Conservation (phyloP, 805 yeast genomes). For the Lipomyces yamanashiensis region DNA sequence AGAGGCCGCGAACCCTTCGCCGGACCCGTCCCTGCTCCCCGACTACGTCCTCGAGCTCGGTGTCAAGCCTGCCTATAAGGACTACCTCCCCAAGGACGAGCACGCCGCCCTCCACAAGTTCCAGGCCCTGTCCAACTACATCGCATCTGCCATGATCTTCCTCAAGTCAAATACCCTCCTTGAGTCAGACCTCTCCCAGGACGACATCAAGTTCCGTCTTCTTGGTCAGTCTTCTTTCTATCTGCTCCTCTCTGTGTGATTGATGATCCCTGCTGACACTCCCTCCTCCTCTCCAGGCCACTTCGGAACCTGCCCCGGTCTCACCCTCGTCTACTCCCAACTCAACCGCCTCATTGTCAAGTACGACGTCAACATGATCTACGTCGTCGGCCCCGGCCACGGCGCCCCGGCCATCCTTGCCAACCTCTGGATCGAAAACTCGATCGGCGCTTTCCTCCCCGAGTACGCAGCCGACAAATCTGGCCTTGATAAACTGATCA, state of each 20-base stretch:
- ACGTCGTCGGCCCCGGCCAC: constrained; percentile 38
- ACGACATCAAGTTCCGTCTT: constrained; percentile 37
- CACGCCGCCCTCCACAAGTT: constrained; percentile 30
- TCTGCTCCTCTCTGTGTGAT: constrained; percentile 23
- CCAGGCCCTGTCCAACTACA: constrained; percentile 33
- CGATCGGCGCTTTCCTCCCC: constrained; percentile 31
- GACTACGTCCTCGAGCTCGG: constrained; percentile 30
- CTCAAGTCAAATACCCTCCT: constrained; percentile 28
- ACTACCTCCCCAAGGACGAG: constrained; percentile 29
- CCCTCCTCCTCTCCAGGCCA: constrained; percentile 22
- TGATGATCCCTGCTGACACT: neutral
- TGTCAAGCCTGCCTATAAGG: constrained; percentile 24
- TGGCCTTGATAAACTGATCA: constrained; percentile 31
- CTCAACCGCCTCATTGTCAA: constrained; percentile 33
- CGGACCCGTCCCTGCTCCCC: constrained; percentile 34
- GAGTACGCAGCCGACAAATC: constrained; percentile 27
- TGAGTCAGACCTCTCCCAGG: constrained; percentile 24
- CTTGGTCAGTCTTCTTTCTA: constrained; percentile 25
- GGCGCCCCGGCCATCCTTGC: constrained; percentile 39
- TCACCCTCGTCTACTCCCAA: constrained; percentile 35
- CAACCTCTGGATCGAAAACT: constrained; percentile 37
- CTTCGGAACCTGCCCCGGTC: constrained; percentile 39
- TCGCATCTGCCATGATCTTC: constrained; percentile 36
- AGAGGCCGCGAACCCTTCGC: constrained; percentile 31
- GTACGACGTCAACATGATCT: constrained; percentile 32